These are phyloP conservation scores for Licmophora abbreviata DNA, from an alignment of 108 stramenopile species.

Conservation along the genomic window DNA sequence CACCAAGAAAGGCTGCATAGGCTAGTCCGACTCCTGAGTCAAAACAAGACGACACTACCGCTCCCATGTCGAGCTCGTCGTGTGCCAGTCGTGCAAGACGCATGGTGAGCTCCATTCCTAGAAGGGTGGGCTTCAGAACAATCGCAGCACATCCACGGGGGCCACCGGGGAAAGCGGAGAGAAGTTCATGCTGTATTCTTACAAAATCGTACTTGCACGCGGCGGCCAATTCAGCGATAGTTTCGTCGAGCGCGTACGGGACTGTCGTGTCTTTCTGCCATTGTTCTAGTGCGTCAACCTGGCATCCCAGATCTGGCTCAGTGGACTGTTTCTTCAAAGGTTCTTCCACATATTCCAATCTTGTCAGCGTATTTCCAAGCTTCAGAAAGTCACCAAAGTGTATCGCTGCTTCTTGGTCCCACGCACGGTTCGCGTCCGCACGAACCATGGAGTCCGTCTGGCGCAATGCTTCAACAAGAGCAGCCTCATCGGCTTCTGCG, in stretches of 20 bases:
- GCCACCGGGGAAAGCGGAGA: slow-evolving; percentile 16
- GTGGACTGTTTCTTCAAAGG: slow-evolving; percentile 36
- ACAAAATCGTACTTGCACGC: slow-evolving; percentile 31
- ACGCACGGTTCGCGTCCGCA: slow-evolving; percentile 74
- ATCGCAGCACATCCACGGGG: slow-evolving; percentile 59
- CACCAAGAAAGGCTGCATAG: slow-evolving; percentile 53
- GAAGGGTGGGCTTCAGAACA: slow-evolving; percentile 75
- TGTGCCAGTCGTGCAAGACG: slow-evolving; percentile 54
- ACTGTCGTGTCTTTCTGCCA: slow-evolving; percentile 33
- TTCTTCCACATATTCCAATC: slow-evolving; percentile 76
- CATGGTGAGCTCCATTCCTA: slow-evolving; percentile 72
- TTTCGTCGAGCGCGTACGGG: slow-evolving; percentile 74
- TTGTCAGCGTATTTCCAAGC: background rate
- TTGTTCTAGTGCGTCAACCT: slow-evolving; percentile 45
- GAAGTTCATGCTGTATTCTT: slow-evolving; percentile 28
- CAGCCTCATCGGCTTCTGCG: slow-evolving; percentile 21
- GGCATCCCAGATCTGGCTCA: slow-evolving; percentile 12
- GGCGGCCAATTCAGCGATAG: slow-evolving; percentile 54
- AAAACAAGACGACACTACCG: slow-evolving; percentile 70
- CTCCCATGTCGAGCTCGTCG: slow-evolving; percentile 51
- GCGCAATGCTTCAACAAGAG: slow-evolving; percentile 15
- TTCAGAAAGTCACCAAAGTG: slow-evolving; percentile 23
- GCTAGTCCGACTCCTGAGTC: slow-evolving; percentile 77
- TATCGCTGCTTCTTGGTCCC: slow-evolving; percentile 33
- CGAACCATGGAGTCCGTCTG: slow-evolving; percentile 21